Base-by-base conservation (phyloP, 331 rosid genomes). In the Rosa hybrid region DNA sequence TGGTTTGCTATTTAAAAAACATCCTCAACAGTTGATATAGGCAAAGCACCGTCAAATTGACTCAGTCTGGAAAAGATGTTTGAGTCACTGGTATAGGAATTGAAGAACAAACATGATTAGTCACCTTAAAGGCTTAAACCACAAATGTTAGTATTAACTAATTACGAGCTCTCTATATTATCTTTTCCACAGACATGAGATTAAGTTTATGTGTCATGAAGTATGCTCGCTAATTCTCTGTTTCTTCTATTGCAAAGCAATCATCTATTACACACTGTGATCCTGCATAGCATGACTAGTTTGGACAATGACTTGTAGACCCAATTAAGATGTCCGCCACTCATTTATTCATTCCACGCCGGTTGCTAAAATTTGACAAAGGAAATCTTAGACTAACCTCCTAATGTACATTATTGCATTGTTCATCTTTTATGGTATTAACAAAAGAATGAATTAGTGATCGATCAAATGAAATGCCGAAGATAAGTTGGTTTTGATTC, bases 21-120 rank as follows among this genome's bases (percentile, higher is more conserved):
- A 44, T 65, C 85, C 49, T 88, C 96, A 69, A 91, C 83, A 7
- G 91, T 81, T 9, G 91, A 39, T 30, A 91, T 77, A 0, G 90
- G 83, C 34, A 38, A 56, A 14, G 1, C 0, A 3, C 81, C 85
- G 67, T 96, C 99, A 7, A 80, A 96, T 68, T 62, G 21, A 72
- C 10, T 56, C 7, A 97, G 90, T 74, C 99, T 87, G 76, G 97
- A 86, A 60, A 20, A 78, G 56, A 83, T 81, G 57, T 75, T 75
- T 96, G 99, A 68, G 10, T 72, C 90, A 91, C 99, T 95, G 88
- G 88, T 12, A 74, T 63, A 77, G 38, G 80, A 64, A 64, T 16
- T 10, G 51, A 73, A 83, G 30, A 74, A 73, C 16, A n/a, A 42
- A 6, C 53, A 42, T 69, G 14, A 41, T 78, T 54, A 67, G 63